Conservation (phyloP, 352 stramenopile genomes). For the Globisporangium paddicum region DNA sequence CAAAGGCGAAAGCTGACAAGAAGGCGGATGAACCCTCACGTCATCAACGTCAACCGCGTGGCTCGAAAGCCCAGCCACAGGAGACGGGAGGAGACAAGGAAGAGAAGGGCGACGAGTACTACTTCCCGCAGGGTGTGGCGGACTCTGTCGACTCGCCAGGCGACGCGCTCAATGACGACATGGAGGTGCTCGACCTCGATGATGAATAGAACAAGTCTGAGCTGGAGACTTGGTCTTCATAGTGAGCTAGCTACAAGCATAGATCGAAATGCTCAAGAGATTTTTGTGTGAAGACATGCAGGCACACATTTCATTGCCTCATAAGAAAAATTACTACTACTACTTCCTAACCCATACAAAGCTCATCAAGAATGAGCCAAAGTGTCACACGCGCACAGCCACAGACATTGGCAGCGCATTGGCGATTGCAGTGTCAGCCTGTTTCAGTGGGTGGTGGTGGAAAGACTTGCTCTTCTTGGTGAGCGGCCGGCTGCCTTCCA, state of each 20-base stretch:
- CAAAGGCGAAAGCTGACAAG: constrained; percentile 12
- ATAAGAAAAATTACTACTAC: not conserved
- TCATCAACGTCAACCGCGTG: constrained; percentile 2
- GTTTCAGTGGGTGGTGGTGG: not conserved
- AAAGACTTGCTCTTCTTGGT: constrained; percentile 33
- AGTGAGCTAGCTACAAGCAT: not conserved
- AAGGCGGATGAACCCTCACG: not conserved
- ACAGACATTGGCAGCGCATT: not conserved
- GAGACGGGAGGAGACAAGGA: constrained; percentile 24
- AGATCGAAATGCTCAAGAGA: too few species aligned
- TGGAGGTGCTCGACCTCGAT: constrained; percentile 50
- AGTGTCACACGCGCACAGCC: not conserved
- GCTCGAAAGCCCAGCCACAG: constrained; percentile 8
- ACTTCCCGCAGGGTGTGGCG: constrained; percentile 28
- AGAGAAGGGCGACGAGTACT: constrained; percentile 37
- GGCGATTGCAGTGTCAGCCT: not conserved
- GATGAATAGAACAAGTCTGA: constrained; percentile 20
- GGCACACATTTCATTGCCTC: not conserved
- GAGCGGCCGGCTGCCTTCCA: constrained; percentile 35
- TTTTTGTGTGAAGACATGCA: not conserved
- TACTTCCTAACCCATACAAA: not conserved
- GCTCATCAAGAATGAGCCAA: not conserved
- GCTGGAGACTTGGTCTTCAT: not conserved
- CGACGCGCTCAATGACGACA: constrained; percentile 20
- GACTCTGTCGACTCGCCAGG: constrained; percentile 13